Evolutionary conservation across 345 rosid genomes (phyloP), one percentile per base, ranked within the genome.

Genomic region (Salix suchowensis): DNA sequence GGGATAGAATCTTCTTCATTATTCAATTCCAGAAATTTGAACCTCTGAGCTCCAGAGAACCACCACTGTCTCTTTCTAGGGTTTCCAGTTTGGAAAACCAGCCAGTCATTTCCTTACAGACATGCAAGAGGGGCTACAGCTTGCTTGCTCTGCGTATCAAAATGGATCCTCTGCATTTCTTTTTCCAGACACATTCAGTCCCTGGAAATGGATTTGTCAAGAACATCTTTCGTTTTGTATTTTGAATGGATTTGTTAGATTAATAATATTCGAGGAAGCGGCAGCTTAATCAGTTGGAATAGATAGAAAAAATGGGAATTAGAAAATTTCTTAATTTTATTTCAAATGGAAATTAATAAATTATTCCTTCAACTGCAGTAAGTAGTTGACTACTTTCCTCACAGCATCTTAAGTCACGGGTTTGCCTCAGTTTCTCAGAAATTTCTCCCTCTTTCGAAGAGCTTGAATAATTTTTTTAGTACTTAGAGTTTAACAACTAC

Each of bases 1-100:
- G 82, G 79, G 74, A 78, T 78, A 74, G 79, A 82, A 78, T 78
- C 82, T 78, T 78, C 79, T 58, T 75, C 50, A 36, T 68, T 81
- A 58, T 77, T 71, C 73, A 75, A 68, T 19, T 68, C n/a, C 26
- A 66, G 11, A 55, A 42, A 44, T 14, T 26, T 48, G 37, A 18
- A 24, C 37, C 36, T 70, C 32, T 24, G 28, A 36, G n/a, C 69
- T 66, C 69, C 14, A 32, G 36, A 18, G 10, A 18, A 36, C 40
- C 37, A 18, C 36, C 36, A 6, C 69, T 19, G 44, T 11, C 23
- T 36, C 3, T 24, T 66, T 66, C 69, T 24, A 73, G 28, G 26
- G 42, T 61, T 42, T 61, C 67, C 52, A 4, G 40, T 39, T 11
- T 40, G 67, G 75, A 73, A n/a, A 40, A 71, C 40, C 28, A 68